Percentiles rank a stretch among this genome's conserved stretches.
phyloP scores from a whole-genome alignment of 805 yeast species.

The Hanseniaspora taiwanica region DNA sequence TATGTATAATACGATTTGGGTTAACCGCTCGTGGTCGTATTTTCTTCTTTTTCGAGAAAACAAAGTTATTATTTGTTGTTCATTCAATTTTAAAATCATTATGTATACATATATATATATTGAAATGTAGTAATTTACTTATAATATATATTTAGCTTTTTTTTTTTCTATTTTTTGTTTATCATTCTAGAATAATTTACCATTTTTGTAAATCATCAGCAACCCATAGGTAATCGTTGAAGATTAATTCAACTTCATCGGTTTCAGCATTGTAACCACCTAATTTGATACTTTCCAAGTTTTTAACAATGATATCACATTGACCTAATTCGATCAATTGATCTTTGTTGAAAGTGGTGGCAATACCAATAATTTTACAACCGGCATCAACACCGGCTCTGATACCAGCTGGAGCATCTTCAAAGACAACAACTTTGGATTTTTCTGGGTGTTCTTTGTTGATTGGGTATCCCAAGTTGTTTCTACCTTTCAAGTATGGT shows the following conservation, averaged over 20 bases:
- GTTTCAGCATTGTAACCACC: conserved; percentile 36
- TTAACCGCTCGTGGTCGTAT: no score
- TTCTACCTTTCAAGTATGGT: conserved; percentile 54
- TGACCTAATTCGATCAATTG: conserved; percentile 54
- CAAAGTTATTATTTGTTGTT: no score
- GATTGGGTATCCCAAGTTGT: conserved; percentile 26
- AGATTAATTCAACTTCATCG: conserved; percentile 26
- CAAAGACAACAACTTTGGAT: conserved; percentile 52
- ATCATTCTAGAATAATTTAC: conserved; percentile 12
- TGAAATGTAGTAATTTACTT: no score
- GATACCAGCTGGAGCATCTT: conserved; percentile 85
- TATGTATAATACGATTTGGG: no score
- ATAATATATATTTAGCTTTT: no score
- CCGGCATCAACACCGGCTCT: conserved; percentile 76
- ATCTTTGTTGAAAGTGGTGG: conserved; percentile 62
- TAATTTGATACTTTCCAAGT: conserved; percentile 49
- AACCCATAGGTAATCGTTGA: conserved; percentile 27
- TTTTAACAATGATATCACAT: conserved; percentile 70
- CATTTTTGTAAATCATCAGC: conserved; percentile 24
- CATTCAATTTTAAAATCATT: no score
- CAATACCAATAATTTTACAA: conserved; percentile 70
- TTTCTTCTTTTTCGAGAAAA: no score
- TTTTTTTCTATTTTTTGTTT: no score
- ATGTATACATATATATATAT: background rate
- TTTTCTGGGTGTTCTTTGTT: conserved; percentile 24